Evolutionary conservation across 805 yeast genomes (phyloP).

Genomic region (Yamadazyma kitorensis): DNA sequence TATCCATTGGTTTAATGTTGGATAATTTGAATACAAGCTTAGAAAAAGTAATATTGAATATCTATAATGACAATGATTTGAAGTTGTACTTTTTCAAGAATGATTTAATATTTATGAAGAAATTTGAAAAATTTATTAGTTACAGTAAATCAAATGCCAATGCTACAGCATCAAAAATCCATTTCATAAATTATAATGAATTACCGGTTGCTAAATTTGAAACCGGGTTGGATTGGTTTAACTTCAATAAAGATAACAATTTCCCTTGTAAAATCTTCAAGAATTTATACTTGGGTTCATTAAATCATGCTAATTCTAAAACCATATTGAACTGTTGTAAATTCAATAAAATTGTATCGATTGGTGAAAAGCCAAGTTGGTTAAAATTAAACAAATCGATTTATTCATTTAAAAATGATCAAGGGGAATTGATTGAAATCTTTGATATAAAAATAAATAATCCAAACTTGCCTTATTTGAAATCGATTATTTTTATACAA

Average conservation of each 20-base stretch:
- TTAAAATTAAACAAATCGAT: slow-evolving; percentile 16
- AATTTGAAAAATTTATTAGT: slow-evolving; percentile 27
- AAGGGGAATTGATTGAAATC: slow-evolving; percentile 10
- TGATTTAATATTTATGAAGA: slow-evolving; percentile 27
- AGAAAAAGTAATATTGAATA: slow-evolving; percentile 25
- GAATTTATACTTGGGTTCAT: slow-evolving; percentile 31
- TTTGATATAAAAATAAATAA: slow-evolving; percentile 10
- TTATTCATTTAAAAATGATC: slow-evolving; percentile 18
- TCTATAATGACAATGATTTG: slow-evolving; percentile 14
- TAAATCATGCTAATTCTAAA: slow-evolving; percentile 30
- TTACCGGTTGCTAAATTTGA: background rate
- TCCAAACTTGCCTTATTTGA: slow-evolving; percentile 11
- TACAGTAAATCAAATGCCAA: slow-evolving; percentile 4
- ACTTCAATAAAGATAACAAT: slow-evolving; percentile 27
- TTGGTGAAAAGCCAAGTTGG: slow-evolving; percentile 39
- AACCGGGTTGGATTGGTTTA: slow-evolving; percentile 31
- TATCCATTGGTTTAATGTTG: slow-evolving; percentile 16
- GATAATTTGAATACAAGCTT: slow-evolving; percentile 7
- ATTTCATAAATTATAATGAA: slow-evolving; percentile 11
- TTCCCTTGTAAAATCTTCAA: slow-evolving; percentile 32
- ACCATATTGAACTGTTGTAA: slow-evolving; percentile 24
- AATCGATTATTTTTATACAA: slow-evolving; percentile 24
- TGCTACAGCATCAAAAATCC: slow-evolving; percentile 3
- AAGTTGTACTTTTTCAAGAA: slow-evolving; percentile 28
- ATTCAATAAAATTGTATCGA: slow-evolving; percentile 26